Evolutionary conservation across 768 basidiomycete species (phyloP), one percentile per base, ranked within the genome.

Genomic region (Candolleomyces aberdarensis): DNA sequence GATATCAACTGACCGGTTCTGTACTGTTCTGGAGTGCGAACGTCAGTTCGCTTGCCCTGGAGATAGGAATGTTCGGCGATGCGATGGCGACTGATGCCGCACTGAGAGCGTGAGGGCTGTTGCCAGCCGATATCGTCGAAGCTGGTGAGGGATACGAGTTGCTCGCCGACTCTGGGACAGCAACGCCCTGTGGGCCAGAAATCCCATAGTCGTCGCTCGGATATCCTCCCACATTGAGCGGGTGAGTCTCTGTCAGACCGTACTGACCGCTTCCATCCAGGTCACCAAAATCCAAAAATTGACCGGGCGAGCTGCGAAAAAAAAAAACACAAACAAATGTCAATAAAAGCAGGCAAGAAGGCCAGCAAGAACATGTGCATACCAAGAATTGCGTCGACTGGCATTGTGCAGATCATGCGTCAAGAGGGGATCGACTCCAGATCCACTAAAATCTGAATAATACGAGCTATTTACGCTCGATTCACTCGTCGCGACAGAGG

Each of bases 401-500:
- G 36, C 59, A 29, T 56, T 61, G 43, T 61, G 60, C 7, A 61
- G 26, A n/a, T 61, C 60, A 5, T 39, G 41, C n/a, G 60, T 17
- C 50, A 56, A 40, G 9, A 39, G 36, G 14, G 56, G 60, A 49
- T 61, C 60, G 7, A 61, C 56, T 36, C 36, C 36, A 36, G 36
- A 36, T 36, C 36, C 36, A 41, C 60, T 44, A 41, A 56, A 20
- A 50, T 61, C 60, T 17, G 60, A 50, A 36, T 36, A 61, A 53
- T 61, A 61, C 3, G 56, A 61, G 62, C 84, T 86, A 59, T 74
- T 76, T 57, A 80, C 70, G 66, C 82, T 83, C 0, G 85, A 82
- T 51, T 87, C 85, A 67, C 85, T 86, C 26, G 84, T 84, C 8
- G 82, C 80, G 43, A 85, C 71, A 9, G 85, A 86, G 4, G 81